These are phyloP conservation scores for Rhodofomes roseus DNA, from an alignment of 1,284 basidiomycete genomes.

Conservation along the genomic window DNA sequence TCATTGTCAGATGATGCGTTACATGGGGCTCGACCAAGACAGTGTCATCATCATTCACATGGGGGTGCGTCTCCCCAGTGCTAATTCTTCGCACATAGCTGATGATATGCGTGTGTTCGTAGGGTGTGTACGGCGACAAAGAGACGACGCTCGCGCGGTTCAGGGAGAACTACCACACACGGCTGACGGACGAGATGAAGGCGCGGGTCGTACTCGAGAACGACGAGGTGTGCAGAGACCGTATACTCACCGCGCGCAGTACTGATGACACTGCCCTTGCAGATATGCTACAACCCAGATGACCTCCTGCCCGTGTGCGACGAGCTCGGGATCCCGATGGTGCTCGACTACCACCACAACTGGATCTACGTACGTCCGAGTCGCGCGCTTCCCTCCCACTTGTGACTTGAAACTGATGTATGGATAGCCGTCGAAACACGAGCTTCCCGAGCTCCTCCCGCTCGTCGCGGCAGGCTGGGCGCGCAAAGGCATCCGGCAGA, in stretches of 20 bases:
- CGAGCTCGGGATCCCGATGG: constrained; percentile 77
- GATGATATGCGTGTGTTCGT: background rate
- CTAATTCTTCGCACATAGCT: no score
- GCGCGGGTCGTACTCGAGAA: constrained; percentile 85
- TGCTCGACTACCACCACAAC: constrained; percentile 80
- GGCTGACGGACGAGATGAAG: constrained; percentile 62
- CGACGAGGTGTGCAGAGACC: constrained; percentile 61
- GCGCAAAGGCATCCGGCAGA: constrained; percentile 74
- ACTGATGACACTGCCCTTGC: no score
- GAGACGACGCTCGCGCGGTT: constrained; percentile 66
- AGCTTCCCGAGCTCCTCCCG: constrained; percentile 59
- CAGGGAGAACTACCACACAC: constrained; percentile 60
- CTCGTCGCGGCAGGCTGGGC: constrained; percentile 76
- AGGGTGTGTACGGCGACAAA: constrained; percentile 84
- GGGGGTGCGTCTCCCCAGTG: constrained; percentile 39
- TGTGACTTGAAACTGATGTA: no score
- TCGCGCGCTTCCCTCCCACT: background rate
- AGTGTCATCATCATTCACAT: constrained; percentile 80
- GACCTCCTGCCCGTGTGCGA: constrained; percentile 83
- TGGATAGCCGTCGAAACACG: constrained; percentile 49
- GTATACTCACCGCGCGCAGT: no score
- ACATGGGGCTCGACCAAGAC: constrained; percentile 75
- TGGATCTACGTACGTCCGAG: constrained; percentile 45
- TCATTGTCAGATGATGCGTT: constrained; percentile 83
- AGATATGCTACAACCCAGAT: constrained; percentile 87